These are phyloP conservation scores for Colletotrichum musae DNA, from an alignment of 2,329 filamentous ascomycete genomes.

Conservation along the genomic window DNA sequence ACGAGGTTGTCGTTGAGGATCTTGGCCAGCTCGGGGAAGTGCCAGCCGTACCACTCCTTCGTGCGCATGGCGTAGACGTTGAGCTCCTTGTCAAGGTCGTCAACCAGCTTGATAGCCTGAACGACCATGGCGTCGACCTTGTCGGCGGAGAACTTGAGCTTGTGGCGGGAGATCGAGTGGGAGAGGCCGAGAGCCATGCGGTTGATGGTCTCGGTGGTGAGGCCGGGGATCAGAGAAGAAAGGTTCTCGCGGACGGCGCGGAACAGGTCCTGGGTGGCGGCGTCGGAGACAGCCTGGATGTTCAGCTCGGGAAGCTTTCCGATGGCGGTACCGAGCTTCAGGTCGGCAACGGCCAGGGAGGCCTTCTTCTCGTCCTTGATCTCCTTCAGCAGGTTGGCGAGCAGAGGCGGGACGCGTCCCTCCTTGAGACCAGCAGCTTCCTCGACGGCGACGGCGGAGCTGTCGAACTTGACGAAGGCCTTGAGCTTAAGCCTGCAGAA, in stretches of 20 bases:
- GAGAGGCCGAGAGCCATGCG: slow-evolving; percentile 97
- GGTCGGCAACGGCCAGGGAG: slow-evolving; percentile 92
- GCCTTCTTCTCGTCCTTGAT: slow-evolving; percentile 99
- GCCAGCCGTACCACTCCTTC: slow-evolving; percentile 99
- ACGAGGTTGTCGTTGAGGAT: slow-evolving; percentile 98
- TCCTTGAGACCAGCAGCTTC: slow-evolving; percentile 88
- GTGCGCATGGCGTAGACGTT: slow-evolving; percentile 99
- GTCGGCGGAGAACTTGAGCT: slow-evolving; percentile 98
- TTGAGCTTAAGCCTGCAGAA: slow-evolving; percentile 86
- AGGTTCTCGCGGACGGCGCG: slow-evolving; percentile 94
- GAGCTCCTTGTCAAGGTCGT: slow-evolving; percentile 98
- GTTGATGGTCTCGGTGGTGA: slow-evolving; percentile 87
- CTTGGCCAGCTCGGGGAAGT: slow-evolving; percentile 98
- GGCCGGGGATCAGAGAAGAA: slow-evolving; percentile 89
- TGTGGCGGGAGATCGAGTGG: slow-evolving; percentile 96
- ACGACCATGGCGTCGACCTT: slow-evolving; percentile 99
- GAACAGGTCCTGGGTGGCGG: slow-evolving; percentile 88
- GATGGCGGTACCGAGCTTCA: slow-evolving; percentile 92
- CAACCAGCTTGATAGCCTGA: slow-evolving; percentile 92
- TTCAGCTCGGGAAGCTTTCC: slow-evolving; percentile 91
- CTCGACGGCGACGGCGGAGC: slow-evolving; percentile 88
- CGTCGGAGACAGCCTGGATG: slow-evolving; percentile 84
- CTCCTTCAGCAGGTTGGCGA: slow-evolving; percentile 85
- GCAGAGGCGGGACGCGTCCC: slow-evolving; percentile 92
- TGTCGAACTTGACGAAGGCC: slow-evolving; percentile 97